Conservation (phyloP, 768 basidiomycete species). For the Lentinula lateritia region DNA sequence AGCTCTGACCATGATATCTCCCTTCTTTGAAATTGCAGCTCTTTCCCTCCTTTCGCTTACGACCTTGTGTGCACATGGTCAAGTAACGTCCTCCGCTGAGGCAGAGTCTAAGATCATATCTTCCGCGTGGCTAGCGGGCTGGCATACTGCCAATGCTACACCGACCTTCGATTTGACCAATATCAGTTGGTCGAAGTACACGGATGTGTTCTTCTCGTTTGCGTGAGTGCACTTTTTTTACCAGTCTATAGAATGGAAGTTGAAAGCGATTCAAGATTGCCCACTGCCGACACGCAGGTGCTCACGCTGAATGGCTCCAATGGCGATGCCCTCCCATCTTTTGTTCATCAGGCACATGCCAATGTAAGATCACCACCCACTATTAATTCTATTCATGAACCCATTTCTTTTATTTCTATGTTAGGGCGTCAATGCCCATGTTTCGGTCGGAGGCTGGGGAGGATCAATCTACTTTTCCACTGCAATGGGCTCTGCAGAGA, state of each 20-base stretch:
- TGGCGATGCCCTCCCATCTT: slow-evolving; percentile 44
- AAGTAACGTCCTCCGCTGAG: neutral
- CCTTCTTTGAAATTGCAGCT: neutral
- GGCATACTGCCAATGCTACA: slow-evolving; percentile 46
- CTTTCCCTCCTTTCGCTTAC: neutral
- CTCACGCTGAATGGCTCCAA: slow-evolving; percentile 41
- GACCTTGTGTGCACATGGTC: neutral
- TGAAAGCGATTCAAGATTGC: slow-evolving; percentile 21
- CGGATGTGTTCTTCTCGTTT: slow-evolving; percentile 63
- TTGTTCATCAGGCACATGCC: slow-evolving; percentile 44
- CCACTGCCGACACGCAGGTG: slow-evolving; percentile 28
- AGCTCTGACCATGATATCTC: neutral
- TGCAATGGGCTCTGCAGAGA: slow-evolving; percentile 50
- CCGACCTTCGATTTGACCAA: slow-evolving; percentile 32
- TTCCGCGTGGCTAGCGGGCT: slow-evolving; percentile 64
- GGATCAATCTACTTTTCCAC: slow-evolving; percentile 61
- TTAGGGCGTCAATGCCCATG: slow-evolving; percentile 51
- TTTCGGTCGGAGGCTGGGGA: slow-evolving; percentile 69
- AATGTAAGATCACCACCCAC: slow-evolving; percentile 24
- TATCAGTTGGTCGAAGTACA: slow-evolving; percentile 66
- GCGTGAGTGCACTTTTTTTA: slow-evolving; percentile 41
- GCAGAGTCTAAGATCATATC: slow-evolving; percentile 25
- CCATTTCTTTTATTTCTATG: neutral
- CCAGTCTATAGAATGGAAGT: neutral
- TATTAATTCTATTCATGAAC: neutral